Conservation (phyloP, 2,329 filamentous ascomycete genomes). For the Verticillium dahliae region DNA sequence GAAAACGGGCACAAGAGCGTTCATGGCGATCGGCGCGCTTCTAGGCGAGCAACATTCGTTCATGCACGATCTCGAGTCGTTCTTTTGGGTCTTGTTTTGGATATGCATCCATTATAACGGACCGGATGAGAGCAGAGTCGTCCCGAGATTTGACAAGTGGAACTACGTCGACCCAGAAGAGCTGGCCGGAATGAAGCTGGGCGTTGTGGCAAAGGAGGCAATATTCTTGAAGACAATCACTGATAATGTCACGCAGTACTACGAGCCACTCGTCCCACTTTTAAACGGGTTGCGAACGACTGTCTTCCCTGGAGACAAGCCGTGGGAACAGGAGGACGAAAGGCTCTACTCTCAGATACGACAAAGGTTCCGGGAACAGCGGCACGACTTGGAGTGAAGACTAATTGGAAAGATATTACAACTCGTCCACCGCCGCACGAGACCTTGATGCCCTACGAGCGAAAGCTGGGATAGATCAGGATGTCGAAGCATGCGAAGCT, state of each 20-base stretch:
- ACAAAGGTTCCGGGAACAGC: background rate
- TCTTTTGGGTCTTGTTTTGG: constrained; percentile 42
- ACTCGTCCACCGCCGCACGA: background rate
- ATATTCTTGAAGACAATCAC: background rate
- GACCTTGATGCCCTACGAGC: background rate
- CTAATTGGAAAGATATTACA: background rate
- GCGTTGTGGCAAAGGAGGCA: background rate
- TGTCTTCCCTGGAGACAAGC: constrained; percentile 19
- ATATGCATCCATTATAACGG: constrained; percentile 35
- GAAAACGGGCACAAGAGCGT: constrained; percentile 36
- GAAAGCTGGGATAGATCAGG: background rate
- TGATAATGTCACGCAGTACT: constrained; percentile 16
- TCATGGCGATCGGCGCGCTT: constrained; percentile 38
- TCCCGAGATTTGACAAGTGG: constrained; percentile 9
- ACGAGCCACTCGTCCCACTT: constrained; percentile 19
- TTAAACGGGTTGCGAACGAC: constrained; percentile 20
- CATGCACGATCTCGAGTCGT: constrained; percentile 41
- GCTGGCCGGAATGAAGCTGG: constrained; percentile 1
- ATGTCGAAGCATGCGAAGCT: background rate
- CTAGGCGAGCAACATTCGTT: constrained; percentile 34
- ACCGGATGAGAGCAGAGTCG: constrained; percentile 7
- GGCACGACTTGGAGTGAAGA: background rate
- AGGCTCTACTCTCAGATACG: background rate
- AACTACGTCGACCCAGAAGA: constrained; percentile 7
- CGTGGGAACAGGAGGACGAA: constrained; percentile 7